Evolutionary conservation across 1,139 yeast genomes (phyloP).

Genomic region (Suhomyces choctaworum): DNA sequence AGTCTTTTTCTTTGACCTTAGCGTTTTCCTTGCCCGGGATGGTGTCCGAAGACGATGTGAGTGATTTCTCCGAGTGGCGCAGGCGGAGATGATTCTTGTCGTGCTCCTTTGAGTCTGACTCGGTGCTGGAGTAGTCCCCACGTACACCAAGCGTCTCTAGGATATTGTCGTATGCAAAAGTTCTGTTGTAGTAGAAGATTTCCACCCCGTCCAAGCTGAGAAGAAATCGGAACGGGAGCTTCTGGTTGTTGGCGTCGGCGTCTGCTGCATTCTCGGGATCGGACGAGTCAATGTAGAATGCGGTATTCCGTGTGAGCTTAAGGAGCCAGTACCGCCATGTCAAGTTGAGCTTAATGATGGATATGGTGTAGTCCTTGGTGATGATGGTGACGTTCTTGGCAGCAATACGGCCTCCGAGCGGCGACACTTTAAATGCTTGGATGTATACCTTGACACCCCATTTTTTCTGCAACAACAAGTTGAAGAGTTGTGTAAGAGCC

Average conservation of each 20-base stretch:
- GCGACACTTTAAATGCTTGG: constrained; percentile 72
- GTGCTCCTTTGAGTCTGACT: constrained; percentile 4
- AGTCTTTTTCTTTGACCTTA: neutral
- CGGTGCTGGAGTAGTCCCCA: constrained; percentile 4
- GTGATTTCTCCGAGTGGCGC: constrained; percentile 4
- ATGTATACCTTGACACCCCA: constrained; percentile 58
- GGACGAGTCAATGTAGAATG: constrained; percentile 28
- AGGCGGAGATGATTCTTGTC: constrained; percentile 6
- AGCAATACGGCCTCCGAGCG: constrained; percentile 79
- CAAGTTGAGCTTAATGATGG: constrained; percentile 67
- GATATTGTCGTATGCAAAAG: constrained; percentile 71
- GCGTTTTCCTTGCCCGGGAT: constrained; percentile 1
- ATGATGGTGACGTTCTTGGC: constrained; percentile 73
- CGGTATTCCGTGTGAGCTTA: constrained; percentile 49
- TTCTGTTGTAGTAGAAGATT: constrained; percentile 75
- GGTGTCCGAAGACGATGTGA: constrained; percentile 5
- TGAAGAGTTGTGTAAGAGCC: constrained; percentile 50
- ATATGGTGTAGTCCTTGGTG: constrained; percentile 68
- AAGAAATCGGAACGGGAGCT: constrained; percentile 59
- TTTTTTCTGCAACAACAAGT: constrained; percentile 63
- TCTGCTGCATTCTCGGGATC: constrained; percentile 23
- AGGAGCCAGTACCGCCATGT: constrained; percentile 92
- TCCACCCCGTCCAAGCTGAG: constrained; percentile 76
- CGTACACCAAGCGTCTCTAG: constrained; percentile 39
- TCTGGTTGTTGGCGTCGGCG: constrained; percentile 10